Conservation (phyloP, 495 filamentous ascomycete species). For the Extremus antarcticus region DNA sequence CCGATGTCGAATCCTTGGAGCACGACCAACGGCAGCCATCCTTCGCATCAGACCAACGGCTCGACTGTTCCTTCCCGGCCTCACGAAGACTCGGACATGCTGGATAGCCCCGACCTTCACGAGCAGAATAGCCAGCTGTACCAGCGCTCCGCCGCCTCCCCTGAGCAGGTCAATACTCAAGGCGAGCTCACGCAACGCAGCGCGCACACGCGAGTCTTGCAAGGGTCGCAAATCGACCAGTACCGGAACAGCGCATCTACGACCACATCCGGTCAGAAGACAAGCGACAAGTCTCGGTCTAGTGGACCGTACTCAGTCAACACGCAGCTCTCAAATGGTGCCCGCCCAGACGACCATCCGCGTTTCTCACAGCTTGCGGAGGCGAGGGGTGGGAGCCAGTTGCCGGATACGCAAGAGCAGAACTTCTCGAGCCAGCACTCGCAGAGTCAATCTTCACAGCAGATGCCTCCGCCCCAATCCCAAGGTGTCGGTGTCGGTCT, state of each 20-base stretch:
- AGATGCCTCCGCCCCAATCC: constrained; percentile 8
- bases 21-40: constrained; percentile 38
- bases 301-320: constrained; percentile 40
- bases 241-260: constrained; percentile 80
- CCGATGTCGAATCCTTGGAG: constrained; percentile 37
- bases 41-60: constrained; percentile 53
- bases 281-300: constrained; percentile 30
- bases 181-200: constrained; percentile 57
- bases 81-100: constrained; percentile 48
- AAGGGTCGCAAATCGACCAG: constrained; percentile 62
- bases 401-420: constrained; percentile 53
- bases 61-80: constrained; percentile 46
- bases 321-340: constrained; percentile 55
- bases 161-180: constrained; percentile 32
- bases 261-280: constrained; percentile 51
- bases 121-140: constrained; percentile 36
- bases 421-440: constrained; percentile 15
- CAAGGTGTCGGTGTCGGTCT: too few relatives aligned
- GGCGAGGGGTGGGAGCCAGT: constrained; percentile 32
- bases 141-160: constrained; percentile 16
- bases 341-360: constrained; percentile 21
- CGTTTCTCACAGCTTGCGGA: constrained; percentile 26
- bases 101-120: constrained; percentile 42
- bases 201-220: constrained; percentile 61
- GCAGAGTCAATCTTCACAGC: constrained; percentile 12